These are phyloP conservation scores for Pseudonitzschia pungens DNA, from an alignment of 108 stramenopile species.

Conservation along the genomic window DNA sequence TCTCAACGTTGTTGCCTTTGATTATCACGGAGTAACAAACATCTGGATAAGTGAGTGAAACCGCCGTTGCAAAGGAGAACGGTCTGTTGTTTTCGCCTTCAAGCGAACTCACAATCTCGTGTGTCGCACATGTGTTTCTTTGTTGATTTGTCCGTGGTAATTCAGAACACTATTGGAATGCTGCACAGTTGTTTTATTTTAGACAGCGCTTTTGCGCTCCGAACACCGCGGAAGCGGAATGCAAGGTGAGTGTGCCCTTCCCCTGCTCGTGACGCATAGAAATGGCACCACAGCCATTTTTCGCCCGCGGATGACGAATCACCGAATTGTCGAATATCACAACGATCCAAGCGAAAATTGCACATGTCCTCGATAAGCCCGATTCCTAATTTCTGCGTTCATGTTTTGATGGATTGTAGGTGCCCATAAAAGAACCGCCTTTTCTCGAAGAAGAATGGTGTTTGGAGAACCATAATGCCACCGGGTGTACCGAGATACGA, in stretches of 20 bases:
- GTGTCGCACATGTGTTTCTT: background rate
- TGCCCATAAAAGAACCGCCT: conserved; percentile 49
- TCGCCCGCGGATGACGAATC: too few relatives aligned
- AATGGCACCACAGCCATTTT: background rate
- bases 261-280: too few relatives aligned
- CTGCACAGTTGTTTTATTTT: conserved; percentile 6
- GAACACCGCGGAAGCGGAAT: conserved; percentile 53
- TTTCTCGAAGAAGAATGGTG: conserved; percentile 66
- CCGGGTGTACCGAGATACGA: conserved; percentile 57
- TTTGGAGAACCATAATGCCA: conserved; percentile 41
- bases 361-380: too few relatives aligned
- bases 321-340: too few relatives aligned
- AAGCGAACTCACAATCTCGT: background rate
- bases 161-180: conserved; percentile 5
- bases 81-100: background rate
- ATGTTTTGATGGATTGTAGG: background rate
- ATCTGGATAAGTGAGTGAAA: conserved; percentile 63
- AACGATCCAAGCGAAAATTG: background rate
- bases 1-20: conserved; percentile 45
- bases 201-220: conserved; percentile 47
- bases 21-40: conserved; percentile 62
- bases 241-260: conserved; percentile 33
- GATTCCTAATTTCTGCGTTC: background rate
- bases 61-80: background rate
- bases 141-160: background rate